These are phyloP conservation scores for Prunus dulcis DNA, from an alignment of 306 rosid species.

Conservation along the genomic window DNA sequence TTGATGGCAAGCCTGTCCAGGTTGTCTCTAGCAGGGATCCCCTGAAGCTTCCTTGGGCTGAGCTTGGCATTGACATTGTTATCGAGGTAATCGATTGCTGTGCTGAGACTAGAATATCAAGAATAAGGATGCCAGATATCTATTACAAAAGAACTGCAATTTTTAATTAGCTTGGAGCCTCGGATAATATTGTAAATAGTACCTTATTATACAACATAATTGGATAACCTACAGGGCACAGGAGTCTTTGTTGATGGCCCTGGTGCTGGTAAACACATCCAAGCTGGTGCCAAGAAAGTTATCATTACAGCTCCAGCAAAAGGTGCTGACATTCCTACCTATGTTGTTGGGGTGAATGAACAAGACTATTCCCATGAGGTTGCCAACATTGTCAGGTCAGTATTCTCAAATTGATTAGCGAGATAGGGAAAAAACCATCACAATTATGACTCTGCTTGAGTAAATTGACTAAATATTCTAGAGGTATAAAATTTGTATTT, in stretches of 20 bases:
- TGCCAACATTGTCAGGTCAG: slow-evolving; percentile 73
- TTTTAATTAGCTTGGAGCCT: not conserved
- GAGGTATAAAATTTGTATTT: not conserved
- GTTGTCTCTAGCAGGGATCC: slow-evolving; percentile 94
- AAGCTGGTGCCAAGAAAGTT: slow-evolving; percentile 99
- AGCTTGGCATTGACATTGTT: slow-evolving; percentile 95
- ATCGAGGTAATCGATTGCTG: slow-evolving; percentile 57
- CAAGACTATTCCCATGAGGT: slow-evolving; percentile 67
- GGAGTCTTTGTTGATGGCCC: slow-evolving; percentile 99
- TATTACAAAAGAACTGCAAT: not conserved
- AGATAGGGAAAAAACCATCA: not conserved
- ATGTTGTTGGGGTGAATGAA: slow-evolving; percentile 89
- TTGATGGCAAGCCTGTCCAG: slow-evolving; percentile 90
- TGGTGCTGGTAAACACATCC: slow-evolving; percentile 97
- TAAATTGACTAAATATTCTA: not conserved
- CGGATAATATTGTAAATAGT: not conserved
- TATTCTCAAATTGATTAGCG: not conserved
- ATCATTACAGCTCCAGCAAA: slow-evolving; percentile 98
- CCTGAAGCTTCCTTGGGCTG: slow-evolving; percentile 96
- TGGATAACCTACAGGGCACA: slow-evolving; percentile 65
- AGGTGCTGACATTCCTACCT: slow-evolving; percentile 98
- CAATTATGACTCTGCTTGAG: not conserved
- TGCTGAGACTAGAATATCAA: not conserved
- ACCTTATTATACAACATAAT: slow-evolving; percentile 2
- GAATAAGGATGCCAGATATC: not conserved